Conservation (phyloP, 2,329 filamentous ascomycete species). For the Fusarium proliferatum region DNA sequence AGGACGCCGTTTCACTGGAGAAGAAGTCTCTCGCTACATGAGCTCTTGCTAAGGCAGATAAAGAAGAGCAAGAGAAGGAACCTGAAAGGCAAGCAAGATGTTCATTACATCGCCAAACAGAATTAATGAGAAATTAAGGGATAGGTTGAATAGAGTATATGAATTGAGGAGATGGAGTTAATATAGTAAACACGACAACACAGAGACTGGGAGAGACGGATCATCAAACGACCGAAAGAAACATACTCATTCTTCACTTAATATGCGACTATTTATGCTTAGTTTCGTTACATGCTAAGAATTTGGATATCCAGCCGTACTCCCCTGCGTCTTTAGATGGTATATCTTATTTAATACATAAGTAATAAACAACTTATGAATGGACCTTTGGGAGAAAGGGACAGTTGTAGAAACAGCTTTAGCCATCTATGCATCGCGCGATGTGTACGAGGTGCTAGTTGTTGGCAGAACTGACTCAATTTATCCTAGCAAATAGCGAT, state of each 20-base stretch:
- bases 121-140: neutral
- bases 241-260: neutral
- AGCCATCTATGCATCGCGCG: neutral
- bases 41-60: no score
- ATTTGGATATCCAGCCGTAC: neutral
- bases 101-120: fast-evolving
- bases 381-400: neutral
- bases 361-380: neutral
- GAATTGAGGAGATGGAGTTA: neutral
- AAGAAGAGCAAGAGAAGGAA: neutral
- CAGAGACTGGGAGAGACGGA: no score
- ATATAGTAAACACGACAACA: fast-evolving
- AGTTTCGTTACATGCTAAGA: no score
- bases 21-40: neutral
- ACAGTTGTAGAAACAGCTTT: neutral
- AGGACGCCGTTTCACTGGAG: no score
- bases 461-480: neutral
- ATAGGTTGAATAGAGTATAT: neutral
- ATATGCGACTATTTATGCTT: neutral
- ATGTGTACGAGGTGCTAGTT: no score
- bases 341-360: fast-evolving
- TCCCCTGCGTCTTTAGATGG: fast-evolving
- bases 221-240: neutral
- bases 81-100: neutral
- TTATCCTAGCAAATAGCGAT: neutral